These are phyloP conservation scores for Beauveria bassiana DNA, from an alignment of 2,329 filamentous ascomycete species.

Conservation along the genomic window DNA sequence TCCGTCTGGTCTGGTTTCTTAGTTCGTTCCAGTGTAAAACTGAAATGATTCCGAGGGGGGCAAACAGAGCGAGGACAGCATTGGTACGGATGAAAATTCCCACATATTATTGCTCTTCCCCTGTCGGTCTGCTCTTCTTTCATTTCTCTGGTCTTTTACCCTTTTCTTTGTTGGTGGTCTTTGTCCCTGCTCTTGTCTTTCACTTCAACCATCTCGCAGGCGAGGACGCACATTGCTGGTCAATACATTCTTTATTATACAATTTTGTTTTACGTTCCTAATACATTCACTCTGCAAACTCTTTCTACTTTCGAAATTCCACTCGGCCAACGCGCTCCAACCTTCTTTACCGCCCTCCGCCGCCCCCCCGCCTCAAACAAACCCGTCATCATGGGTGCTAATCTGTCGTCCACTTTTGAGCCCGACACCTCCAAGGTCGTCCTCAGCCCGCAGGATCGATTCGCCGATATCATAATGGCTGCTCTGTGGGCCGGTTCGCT, in stretches of 20 bases:
- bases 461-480: constrained; percentile 24
- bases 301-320: neutral
- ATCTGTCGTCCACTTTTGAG: constrained; percentile 30
- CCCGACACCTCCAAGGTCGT: constrained; percentile 29
- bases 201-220: constrained; percentile 2
- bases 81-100: neutral
- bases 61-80: neutral
- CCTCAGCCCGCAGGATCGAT: constrained; percentile 24
- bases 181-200: neutral
- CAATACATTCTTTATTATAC: neutral
- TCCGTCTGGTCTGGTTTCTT: constrained; percentile 8
- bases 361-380: no score
- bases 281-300: neutral
- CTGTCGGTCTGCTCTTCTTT: neutral
- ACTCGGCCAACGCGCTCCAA: neutral
- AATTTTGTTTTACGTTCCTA: neutral
- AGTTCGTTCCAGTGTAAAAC: constrained; percentile 8
- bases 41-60: neutral
- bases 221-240: constrained; percentile 10
- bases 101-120: neutral
- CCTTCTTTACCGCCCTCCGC: no score
- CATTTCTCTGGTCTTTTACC: neutral
- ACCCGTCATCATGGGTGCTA: constrained; percentile 29
- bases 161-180: neutral
- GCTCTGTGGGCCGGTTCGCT: constrained; percentile 27